Conservation (phyloP, 1,284 basidiomycete species). For the Naganishia sp. region DNA sequence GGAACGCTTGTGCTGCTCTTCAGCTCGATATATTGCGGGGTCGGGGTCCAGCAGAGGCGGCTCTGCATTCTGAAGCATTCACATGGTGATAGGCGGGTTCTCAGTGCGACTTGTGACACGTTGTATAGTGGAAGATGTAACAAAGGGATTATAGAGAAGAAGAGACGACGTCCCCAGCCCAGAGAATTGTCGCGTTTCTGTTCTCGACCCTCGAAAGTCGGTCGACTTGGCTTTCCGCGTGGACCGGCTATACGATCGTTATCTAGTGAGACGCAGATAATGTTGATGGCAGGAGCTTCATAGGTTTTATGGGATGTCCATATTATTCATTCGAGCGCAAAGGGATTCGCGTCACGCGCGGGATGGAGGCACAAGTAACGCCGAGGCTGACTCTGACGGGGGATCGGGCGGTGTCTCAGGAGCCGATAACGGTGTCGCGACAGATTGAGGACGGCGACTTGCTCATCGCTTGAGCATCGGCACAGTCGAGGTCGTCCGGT, state of each 20-base stretch:
- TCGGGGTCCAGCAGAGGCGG: conserved; percentile 1
- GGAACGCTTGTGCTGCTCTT: conserved; percentile 13
- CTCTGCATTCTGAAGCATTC: conserved; percentile 23
- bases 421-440: background rate
- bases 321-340: background rate
- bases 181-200: no score
- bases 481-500: no score
- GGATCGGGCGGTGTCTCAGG: conserved; percentile 14
- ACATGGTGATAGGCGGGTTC: conserved; percentile 1
- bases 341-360: background rate
- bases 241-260: no score
- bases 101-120: no score
- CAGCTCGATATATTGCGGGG: conserved; percentile 21
- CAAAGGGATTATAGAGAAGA: background rate
- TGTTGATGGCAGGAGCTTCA: no score
- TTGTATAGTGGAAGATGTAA: background rate
- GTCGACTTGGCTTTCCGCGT: no score
- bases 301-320: no score
- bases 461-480: no score
- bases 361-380: conserved; percentile 15
- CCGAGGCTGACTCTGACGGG: conserved; percentile 11
- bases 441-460: background rate
- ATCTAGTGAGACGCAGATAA: no score
- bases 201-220: no score
- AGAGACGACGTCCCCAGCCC: no score